Evolutionary conservation across 2,329 filamentous ascomycete species (phyloP), one percentile per base, ranked within the genome.

Genomic region (Colletotrichum eremochloae): DNA sequence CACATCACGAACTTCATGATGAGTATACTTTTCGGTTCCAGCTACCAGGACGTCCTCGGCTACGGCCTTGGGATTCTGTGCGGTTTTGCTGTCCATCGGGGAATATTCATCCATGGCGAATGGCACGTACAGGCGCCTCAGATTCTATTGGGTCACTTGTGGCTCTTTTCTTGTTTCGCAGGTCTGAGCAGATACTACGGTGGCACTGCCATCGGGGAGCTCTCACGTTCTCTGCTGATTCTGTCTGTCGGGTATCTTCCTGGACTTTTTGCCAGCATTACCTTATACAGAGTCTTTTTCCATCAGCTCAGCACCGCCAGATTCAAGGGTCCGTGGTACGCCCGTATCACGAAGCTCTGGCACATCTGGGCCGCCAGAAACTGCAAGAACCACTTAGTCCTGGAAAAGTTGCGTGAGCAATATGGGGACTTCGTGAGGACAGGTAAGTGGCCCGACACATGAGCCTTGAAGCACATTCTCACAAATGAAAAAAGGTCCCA

Each of bases 281-380:
- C 78, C 9, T 66, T 81, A n/a, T 82, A 85, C 75, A 79, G 84
- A 20, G 67, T 78, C 2, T 79, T 82, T 66, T 84, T 83, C 71
- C 84, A 84, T 65, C 81, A 80, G 4, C 76, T 84, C 14, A 77
- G 75, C n/a, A 64, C 78, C 15, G 68, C 72, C 46, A 73, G 75
- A 73, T 83, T 84, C 50, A 79, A 78, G 1, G 83, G 84, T 0
- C 84, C 84, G 1, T 79, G 79, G 57, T 75, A 75, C 12, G 80
- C 80, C 29, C 77, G 79, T 3, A 71, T 82, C 24, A 79, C 78
- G 20, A 84, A 84, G 62, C 75, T 83, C 3, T 83, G 82, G 76
- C 78, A 80, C 44, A 71, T 82, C 5, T 79, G 74, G 75, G 69
- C 60, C 53, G 72, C 20, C 72, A 75, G 61, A 76, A 76, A 72